These are phyloP conservation scores for Aspergillus kassunensis DNA, from an alignment of 495 filamentous ascomycete species.

Conservation along the genomic window DNA sequence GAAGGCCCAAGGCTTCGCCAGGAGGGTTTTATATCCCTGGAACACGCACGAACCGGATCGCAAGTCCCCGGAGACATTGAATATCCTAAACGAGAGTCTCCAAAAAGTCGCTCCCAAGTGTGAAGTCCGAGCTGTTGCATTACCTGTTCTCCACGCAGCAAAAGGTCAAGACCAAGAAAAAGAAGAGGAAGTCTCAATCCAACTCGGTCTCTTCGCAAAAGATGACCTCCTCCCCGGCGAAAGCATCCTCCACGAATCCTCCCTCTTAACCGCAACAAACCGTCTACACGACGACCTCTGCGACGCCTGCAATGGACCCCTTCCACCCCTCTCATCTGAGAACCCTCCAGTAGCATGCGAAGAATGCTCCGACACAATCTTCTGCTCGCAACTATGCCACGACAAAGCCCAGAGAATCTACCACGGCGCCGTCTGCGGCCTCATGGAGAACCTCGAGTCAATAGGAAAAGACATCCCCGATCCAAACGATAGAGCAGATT, in stretches of 20 bases:
- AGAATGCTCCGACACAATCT: slow-evolving; percentile 78
- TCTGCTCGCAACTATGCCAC: slow-evolving; percentile 75
- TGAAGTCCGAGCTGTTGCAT: slow-evolving; percentile 64
- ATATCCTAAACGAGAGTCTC: slow-evolving; percentile 63
- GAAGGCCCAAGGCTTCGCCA: slow-evolving; percentile 70
- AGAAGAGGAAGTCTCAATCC: slow-evolving; percentile 45
- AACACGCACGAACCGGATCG: slow-evolving; percentile 85
- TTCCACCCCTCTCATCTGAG: slow-evolving; percentile 56
- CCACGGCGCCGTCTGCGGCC: slow-evolving; percentile 82
- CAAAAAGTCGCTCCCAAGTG: slow-evolving; percentile 59
- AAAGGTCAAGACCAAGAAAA: slow-evolving; percentile 17
- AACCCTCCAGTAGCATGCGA: slow-evolving; percentile 56
- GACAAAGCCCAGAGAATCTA: slow-evolving; percentile 68
- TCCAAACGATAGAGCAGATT: slow-evolving; percentile 64
- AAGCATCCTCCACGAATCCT: slow-evolving; percentile 72
- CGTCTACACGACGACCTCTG: slow-evolving; percentile 75
- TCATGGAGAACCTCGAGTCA: slow-evolving; percentile 66
- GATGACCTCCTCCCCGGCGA: slow-evolving; percentile 74
- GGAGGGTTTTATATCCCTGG: slow-evolving; percentile 91
- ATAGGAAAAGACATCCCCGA: slow-evolving; percentile 73
- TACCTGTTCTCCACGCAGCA: slow-evolving; percentile 61
- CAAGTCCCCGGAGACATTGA: slow-evolving; percentile 63
- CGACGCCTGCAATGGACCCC: slow-evolving; percentile 74
- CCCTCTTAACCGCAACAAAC: slow-evolving; percentile 77
- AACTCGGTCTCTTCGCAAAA: slow-evolving; percentile 86